phyloP scores from a whole-genome alignment of 1,139 yeast species.

The Meyerozyma athensensis region DNA sequence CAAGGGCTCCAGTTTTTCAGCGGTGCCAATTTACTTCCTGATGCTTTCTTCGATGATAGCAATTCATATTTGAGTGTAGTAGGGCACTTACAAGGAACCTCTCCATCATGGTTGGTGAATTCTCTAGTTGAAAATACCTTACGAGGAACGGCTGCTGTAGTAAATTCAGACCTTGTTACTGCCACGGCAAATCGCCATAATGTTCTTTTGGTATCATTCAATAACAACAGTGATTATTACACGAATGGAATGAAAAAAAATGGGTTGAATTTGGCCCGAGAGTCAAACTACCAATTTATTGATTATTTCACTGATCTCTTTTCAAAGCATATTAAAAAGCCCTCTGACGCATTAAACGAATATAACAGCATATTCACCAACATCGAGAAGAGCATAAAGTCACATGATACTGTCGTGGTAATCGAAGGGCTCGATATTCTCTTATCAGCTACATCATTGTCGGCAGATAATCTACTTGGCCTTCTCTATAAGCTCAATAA shows the following conservation, averaged over 20 bases:
- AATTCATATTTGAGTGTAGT: conserved; percentile 37
- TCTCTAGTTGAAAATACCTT: conserved; percentile 43
- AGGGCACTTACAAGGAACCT: conserved; percentile 57
- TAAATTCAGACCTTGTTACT: conserved; percentile 29
- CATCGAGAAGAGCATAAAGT: conserved; percentile 10
- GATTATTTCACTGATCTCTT: conserved; percentile 44
- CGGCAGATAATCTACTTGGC: conserved; percentile 29
- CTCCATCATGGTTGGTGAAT: conserved; percentile 62
- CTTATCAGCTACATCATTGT: conserved; percentile 35
- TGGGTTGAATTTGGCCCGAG: conserved; percentile 33
- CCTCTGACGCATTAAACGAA: conserved; percentile 14
- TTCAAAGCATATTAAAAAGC: conserved; percentile 22
- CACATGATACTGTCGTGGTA: conserved; percentile 21
- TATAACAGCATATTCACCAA: conserved; percentile 6
- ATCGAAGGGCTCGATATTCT: conserved; percentile 50
- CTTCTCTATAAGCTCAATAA: conserved; percentile 34
- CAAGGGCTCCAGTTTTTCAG: not conserved
- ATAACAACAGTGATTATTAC: conserved; percentile 34
- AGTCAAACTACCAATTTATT: conserved; percentile 33
- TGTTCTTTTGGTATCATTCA: conserved; percentile 41
- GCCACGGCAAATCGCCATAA: conserved; percentile 19
- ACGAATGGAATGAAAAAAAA: conserved; percentile 37
- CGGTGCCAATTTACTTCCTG: conserved; percentile 1
- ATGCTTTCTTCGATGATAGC: not conserved
- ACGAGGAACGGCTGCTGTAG: conserved; percentile 35